Percentiles rank a stretch among this genome's conserved stretches.
These are phyloP conservation scores for Lenzites betulinus DNA, from an alignment of 768 basidiomycete species.

Conservation along the genomic window DNA sequence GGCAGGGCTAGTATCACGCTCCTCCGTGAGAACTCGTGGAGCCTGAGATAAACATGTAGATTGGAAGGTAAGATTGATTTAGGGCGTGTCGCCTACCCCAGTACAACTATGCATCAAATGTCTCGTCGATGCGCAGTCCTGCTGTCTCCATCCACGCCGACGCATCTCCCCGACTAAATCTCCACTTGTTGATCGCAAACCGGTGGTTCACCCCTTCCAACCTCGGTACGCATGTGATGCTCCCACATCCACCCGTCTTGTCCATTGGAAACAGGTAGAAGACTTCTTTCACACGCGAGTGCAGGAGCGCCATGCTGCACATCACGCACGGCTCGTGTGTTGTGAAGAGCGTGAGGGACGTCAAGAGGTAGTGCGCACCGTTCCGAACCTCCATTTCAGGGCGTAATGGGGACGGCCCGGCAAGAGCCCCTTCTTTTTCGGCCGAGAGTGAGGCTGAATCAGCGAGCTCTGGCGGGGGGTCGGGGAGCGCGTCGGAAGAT, in stretches of 20 bases:
- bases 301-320: constrained; percentile 96
- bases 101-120: constrained; percentile 13
- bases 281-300: constrained; percentile 91
- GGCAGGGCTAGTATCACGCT: no score
- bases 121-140: constrained; percentile 7
- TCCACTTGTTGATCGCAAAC: constrained; percentile 76
- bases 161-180: constrained; percentile 24
- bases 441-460: background rate
- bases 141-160: constrained; percentile 1
- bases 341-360: constrained; percentile 78
- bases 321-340: constrained; percentile 98
- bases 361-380: constrained; percentile 86
- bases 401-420: background rate
- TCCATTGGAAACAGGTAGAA: constrained; percentile 73
- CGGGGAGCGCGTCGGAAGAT: constrained; percentile 3
- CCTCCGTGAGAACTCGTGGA: no score
- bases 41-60: no score
- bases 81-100: background rate
- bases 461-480: background rate
- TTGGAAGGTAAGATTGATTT: background rate
- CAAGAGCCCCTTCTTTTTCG: constrained; percentile 13
- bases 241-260: constrained; percentile 85
- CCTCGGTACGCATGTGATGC: constrained; percentile 71
- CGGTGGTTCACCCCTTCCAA: constrained; percentile 90
- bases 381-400: constrained; percentile 38